Evolutionary conservation across 1,284 basidiomycete genomes (phyloP).

Genomic region (Marasmius oreades): DNA sequence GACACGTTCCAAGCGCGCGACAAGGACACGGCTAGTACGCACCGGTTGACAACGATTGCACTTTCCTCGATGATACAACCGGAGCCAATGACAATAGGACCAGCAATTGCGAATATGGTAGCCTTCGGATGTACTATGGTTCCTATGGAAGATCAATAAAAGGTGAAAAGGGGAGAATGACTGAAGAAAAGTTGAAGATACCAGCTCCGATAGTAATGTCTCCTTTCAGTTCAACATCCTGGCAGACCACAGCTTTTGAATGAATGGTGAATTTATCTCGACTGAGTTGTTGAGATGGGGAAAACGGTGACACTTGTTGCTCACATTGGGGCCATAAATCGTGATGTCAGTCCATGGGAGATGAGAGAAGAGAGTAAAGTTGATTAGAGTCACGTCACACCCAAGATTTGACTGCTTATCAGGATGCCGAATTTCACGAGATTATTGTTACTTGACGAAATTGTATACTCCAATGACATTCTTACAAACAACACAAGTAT

Average conservation of each 20-base stretch:
- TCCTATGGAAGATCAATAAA: slow-evolving; percentile 34
- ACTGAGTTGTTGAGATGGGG: slow-evolving; percentile 30
- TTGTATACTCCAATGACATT: too few species aligned
- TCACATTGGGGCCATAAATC: slow-evolving; percentile 29
- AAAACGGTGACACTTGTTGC: slow-evolving; percentile 6
- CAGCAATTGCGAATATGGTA: slow-evolving; percentile 83
- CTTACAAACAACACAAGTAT: too few species aligned
- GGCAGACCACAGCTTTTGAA: slow-evolving; percentile 80
- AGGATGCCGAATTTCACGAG: too few species aligned
- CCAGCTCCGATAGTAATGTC: slow-evolving; percentile 88
- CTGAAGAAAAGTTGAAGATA: slow-evolving; percentile 19
- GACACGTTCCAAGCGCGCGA: not conserved
- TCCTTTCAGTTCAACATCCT: slow-evolving; percentile 87
- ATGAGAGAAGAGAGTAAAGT: not conserved
- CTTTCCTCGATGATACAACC: slow-evolving; percentile 92
- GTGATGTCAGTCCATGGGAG: not conserved
- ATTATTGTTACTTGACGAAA: too few species aligned
- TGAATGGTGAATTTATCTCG: slow-evolving; percentile 78
- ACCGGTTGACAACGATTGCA: slow-evolving; percentile 85
- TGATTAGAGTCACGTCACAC: too few species aligned
- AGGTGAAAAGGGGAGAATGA: not conserved
- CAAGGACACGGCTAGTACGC: slow-evolving; percentile 13
- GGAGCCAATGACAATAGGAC: slow-evolving; percentile 83
- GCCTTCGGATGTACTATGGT: slow-evolving; percentile 94
- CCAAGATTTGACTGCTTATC: too few species aligned